Percentiles rank a stretch among this genome's conserved stretches.
phyloP scores from a whole-genome alignment of 257 asterid species.

The Solanum chiquidenum region DNA sequence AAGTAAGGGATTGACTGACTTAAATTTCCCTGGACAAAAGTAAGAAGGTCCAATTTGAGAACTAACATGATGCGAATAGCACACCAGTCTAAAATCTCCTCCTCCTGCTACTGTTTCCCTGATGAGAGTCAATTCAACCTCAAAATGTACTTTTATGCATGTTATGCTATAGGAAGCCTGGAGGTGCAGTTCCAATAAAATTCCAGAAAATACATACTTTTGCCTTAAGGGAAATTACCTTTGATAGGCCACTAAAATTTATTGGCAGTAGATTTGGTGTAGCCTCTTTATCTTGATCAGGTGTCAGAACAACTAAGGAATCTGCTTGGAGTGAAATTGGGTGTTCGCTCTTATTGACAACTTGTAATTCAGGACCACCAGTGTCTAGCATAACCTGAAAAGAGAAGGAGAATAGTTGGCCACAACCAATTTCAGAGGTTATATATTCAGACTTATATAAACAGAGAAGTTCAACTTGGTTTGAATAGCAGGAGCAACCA shows the following conservation, averaged over 20 bases:
- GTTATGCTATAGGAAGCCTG: neutral
- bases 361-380: conserved; percentile 91
- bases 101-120: neutral
- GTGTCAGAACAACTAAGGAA: conserved; percentile 63
- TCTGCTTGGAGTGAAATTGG: conserved; percentile 75
- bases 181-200: neutral
- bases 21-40: neutral
- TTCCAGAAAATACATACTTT: neutral
- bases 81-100: neutral
- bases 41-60: neutral
- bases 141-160: neutral
- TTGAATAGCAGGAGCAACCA: neutral
- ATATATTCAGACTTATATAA: neutral
- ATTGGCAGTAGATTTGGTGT: conserved; percentile 73
- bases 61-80: neutral
- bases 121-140: neutral
- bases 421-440: neutral
- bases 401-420: neutral
- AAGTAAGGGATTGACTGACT: neutral
- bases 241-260: conserved; percentile 72
- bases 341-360: conserved; percentile 56
- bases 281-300: conserved; percentile 80
- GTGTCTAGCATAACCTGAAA: conserved; percentile 92
- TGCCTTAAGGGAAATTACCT: conserved; percentile 19
- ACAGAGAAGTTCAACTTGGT: neutral